Conservation (phyloP, 257 asterid species). For the Prunella vulgaris region DNA sequence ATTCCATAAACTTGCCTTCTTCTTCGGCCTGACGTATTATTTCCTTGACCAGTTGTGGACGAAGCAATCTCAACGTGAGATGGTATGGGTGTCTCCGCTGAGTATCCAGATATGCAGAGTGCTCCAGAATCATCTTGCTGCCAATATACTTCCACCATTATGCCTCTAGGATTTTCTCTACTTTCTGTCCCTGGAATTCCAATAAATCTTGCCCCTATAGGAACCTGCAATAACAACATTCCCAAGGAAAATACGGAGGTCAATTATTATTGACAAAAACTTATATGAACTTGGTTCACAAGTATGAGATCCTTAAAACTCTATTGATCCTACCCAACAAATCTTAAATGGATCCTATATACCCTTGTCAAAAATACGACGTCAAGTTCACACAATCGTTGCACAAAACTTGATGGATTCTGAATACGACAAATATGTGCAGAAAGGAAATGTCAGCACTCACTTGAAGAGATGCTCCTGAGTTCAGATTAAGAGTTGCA, state of each 20-base stretch:
- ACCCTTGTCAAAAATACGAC: no score
- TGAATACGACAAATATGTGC: neutral
- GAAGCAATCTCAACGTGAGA: constrained; percentile 42
- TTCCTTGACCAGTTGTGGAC: constrained; percentile 21
- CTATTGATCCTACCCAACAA: no score
- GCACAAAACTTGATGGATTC: no score
- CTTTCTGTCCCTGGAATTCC: constrained; percentile 74
- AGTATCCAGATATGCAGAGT: constrained; percentile 74
- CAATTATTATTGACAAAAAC: no score
- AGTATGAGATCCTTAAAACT: no score
- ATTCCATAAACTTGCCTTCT: constrained; percentile 39
- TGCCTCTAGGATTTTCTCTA: constrained; percentile 49
- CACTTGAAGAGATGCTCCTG: constrained; percentile 67
- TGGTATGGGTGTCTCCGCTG: constrained; percentile 57
- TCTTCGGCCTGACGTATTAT: constrained; percentile 24
- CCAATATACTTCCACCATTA: constrained; percentile 85
- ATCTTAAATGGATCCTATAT: no score
- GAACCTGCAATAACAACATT: constrained; percentile 41
- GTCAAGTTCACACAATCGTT: no score
- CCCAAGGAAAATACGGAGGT: neutral
- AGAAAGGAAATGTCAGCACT: neutral
- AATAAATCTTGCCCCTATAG: constrained; percentile 71
- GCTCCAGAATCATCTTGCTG: constrained; percentile 88
- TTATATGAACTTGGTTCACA: no score
- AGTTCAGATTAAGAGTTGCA: constrained; percentile 48